Evolutionary conservation across 2,329 filamentous ascomycete genomes (phyloP).

Genomic region (Dothiorella sarmentorum): DNA sequence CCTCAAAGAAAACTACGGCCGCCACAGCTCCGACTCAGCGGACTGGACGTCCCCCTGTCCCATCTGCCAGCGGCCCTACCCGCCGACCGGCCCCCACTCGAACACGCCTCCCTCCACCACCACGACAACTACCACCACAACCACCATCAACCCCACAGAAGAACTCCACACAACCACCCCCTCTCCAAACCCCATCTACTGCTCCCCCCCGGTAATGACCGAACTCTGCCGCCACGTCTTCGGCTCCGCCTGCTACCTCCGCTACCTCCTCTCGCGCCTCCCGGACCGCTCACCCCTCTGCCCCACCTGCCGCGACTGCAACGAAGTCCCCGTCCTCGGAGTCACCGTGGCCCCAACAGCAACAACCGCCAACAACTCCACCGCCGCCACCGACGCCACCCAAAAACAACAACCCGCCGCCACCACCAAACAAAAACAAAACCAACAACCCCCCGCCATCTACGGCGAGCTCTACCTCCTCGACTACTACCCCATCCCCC

Average conservation of each 20-base stretch:
- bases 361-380: too few species aligned
- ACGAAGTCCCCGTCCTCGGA: too few species aligned
- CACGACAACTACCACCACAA: too few species aligned
- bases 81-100: not conserved
- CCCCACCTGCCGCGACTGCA: not conserved
- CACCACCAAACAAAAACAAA: too few species aligned
- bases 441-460: too few species aligned
- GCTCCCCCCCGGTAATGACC: not conserved
- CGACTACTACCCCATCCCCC: too few species aligned
- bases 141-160: too few species aligned
- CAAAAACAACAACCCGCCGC: too few species aligned
- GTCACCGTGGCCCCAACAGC: too few species aligned
- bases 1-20: not conserved
- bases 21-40: not conserved
- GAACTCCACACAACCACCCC: too few species aligned
- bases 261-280: not conserved
- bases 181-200: not conserved
- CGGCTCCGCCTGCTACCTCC: not conserved
- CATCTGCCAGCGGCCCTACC: not conserved
- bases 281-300: not conserved
- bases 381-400: too few species aligned
- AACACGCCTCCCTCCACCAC: not conserved
- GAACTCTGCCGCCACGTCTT: not conserved
- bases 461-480: too few species aligned
- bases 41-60: not conserved